Evolutionary conservation across 1,139 yeast species (phyloP).

Genomic region (Sugiyamaella grinbergsii): DNA sequence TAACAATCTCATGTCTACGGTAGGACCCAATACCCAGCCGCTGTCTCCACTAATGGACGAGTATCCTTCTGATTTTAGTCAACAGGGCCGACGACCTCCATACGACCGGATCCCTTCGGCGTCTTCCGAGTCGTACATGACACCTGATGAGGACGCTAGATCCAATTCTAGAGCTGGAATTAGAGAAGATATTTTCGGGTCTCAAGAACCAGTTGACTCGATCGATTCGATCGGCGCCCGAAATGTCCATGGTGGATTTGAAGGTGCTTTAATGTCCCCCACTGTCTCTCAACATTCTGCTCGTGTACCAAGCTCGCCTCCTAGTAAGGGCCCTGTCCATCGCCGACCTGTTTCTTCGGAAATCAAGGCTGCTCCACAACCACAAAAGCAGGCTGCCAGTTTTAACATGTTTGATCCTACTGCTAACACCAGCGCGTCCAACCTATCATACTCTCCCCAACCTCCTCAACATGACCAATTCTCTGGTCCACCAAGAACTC

Average conservation of each 20-base stretch:
- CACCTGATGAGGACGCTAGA: slow-evolving; percentile 20
- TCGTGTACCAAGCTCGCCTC: slow-evolving; percentile 10
- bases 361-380: slow-evolving; percentile 13
- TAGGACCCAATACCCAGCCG: slow-evolving; percentile 35
- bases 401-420: slow-evolving; percentile 34
- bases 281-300: slow-evolving; percentile 23
- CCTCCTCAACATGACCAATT: slow-evolving; percentile 18
- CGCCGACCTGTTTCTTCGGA: slow-evolving; percentile 31
- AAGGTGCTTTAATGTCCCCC: slow-evolving; percentile 6
- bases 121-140: slow-evolving; percentile 15
- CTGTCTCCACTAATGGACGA: slow-evolving; percentile 31
- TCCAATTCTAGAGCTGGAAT: slow-evolving; percentile 25
- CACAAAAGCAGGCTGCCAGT: background rate
- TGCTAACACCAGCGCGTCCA: slow-evolving; percentile 22
- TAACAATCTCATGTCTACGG: slow-evolving; percentile 36
- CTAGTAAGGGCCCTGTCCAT: slow-evolving; percentile 20
- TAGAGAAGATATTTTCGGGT: slow-evolving; percentile 30
- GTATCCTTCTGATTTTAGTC: slow-evolving; percentile 9
- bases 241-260: slow-evolving; percentile 20
- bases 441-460: background rate
- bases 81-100: background rate
- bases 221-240: slow-evolving; percentile 29
- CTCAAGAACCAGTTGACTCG: slow-evolving; percentile 31
- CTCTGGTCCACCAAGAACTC: slow-evolving; percentile 17
- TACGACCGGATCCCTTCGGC: slow-evolving; percentile 12